phyloP scores from a whole-genome alignment of 2,329 filamentous ascomycete genomes.

The Tolypocladium sp. region DNA sequence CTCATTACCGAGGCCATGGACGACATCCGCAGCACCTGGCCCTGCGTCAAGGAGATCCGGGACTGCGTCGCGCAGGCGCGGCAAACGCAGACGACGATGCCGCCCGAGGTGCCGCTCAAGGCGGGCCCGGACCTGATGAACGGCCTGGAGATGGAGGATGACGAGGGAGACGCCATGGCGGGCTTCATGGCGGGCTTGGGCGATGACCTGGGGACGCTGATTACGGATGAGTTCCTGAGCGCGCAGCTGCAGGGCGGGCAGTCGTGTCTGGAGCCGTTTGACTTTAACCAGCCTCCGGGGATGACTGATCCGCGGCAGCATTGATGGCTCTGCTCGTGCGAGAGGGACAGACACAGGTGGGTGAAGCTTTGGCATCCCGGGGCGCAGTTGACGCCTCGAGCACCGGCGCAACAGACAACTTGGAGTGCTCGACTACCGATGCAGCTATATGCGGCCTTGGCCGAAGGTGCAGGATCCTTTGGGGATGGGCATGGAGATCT shows the following conservation, averaged over 20 bases:
- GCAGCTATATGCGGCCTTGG: no score
- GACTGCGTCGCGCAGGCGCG: constrained; percentile 21
- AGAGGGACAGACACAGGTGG: no score
- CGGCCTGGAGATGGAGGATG: constrained; percentile 16
- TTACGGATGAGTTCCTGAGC: constrained; percentile 24
- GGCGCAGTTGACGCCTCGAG: no score
- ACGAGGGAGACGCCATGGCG: constrained; percentile 8
- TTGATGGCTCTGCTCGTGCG: not conserved
- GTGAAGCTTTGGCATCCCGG: no score
- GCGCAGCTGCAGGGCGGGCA: constrained; percentile 19
- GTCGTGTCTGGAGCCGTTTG: constrained; percentile 16
- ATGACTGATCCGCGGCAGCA: not conserved
- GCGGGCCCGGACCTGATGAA: constrained; percentile 21
- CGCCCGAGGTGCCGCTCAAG: constrained; percentile 20
- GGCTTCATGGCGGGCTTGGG: constrained; percentile 18
- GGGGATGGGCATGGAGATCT: no score
- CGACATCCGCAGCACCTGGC: constrained; percentile 40
- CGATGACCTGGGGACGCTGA: constrained; percentile 21
- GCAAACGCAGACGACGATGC: constrained; percentile 18
- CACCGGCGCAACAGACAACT: no score
- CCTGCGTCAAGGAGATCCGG: constrained; percentile 32
- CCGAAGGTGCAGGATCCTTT: no score
- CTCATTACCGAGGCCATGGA: constrained; percentile 39
- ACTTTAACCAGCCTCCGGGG: constrained; percentile 17
- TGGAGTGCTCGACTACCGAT: no score